Evolutionary conservation across 176 grass and related monocot species (phyloP).

Genomic region (Rhynchospora breviuscula): DNA sequence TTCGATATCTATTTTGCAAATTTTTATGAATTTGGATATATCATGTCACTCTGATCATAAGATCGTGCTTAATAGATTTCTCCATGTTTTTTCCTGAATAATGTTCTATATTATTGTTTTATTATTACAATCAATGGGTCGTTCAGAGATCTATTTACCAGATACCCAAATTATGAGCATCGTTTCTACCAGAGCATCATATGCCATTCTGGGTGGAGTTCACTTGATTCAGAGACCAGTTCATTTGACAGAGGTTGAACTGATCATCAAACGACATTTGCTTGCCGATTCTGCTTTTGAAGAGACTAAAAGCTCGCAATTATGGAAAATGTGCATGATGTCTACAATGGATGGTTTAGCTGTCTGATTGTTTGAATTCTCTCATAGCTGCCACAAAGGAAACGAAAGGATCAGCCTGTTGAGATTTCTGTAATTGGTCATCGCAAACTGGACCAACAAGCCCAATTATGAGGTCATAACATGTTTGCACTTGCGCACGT

Average conservation of each 20-base stretch:
- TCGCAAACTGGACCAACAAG: background rate
- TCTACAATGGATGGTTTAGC: background rate
- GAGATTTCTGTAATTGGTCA: background rate
- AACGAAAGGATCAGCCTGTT: background rate
- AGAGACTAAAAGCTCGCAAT: background rate
- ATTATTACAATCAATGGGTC: background rate
- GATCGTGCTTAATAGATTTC: background rate
- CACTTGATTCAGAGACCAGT: too few relatives aligned
- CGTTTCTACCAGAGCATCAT: background rate
- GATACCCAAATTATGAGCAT: background rate
- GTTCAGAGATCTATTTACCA: background rate
- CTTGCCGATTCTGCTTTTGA: background rate
- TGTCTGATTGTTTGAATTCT: too few relatives aligned
- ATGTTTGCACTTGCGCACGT: background rate
- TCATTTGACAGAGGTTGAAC: too few relatives aligned
- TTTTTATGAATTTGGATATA: background rate
- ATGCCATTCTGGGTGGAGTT: too few relatives aligned
- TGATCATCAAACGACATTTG: too few relatives aligned
- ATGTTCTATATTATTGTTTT: background rate
- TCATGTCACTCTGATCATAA: background rate
- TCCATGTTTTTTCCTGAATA: background rate
- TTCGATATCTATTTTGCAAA: background rate
- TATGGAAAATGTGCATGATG: background rate
- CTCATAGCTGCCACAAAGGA: background rate
- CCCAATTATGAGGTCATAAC: background rate